A percentile compares a stretch with the other conserved stretches of the same genome.
Evolutionary conservation across 441 rosid genomes (phyloP).

Genomic region (Aquilaria agallochum): DNA sequence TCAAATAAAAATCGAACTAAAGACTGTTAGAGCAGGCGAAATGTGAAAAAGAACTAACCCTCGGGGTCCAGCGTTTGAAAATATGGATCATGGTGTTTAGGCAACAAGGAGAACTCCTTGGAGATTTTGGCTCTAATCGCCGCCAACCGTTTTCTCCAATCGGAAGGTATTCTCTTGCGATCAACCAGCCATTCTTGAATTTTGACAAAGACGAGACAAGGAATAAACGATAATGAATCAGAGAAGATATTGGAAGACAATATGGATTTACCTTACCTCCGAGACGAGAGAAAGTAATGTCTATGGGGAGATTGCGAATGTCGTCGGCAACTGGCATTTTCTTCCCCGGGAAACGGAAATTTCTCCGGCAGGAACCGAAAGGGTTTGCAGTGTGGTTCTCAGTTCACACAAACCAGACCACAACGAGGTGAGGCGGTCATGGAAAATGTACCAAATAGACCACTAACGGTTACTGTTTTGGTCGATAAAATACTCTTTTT

Average conservation of each 20-base stretch:
- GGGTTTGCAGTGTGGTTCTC: no score
- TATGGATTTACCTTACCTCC: slow-evolving; percentile 46
- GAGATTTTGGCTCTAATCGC: slow-evolving; percentile 63
- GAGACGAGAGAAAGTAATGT: slow-evolving; percentile 89
- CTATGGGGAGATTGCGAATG: slow-evolving; percentile 88
- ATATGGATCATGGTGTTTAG: slow-evolving; percentile 76
- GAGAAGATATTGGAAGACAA: neutral
- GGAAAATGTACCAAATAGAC: no score
- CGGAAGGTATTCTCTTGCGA: slow-evolving; percentile 89
- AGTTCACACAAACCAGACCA: no score
- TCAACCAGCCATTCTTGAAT: slow-evolving; percentile 92
- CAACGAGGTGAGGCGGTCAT: no score
- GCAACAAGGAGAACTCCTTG: slow-evolving; percentile 73
- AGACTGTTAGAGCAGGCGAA: neutral
- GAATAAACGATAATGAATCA: slow-evolving; percentile 3
- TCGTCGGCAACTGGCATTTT: slow-evolving; percentile 67
- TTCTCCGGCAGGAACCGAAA: neutral
- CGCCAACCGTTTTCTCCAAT: slow-evolving; percentile 81
- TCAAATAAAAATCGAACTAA: neutral
- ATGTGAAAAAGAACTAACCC: slow-evolving; percentile 33
- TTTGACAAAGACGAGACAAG: slow-evolving; percentile 8
- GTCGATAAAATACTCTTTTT: no score
- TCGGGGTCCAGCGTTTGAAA: slow-evolving; percentile 76
- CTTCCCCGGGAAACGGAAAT: slow-evolving; percentile 4
- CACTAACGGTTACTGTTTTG: no score